Evolutionary conservation across 371 early-diverging fungal species (phyloP).

Genomic region (Haplosporangium sp.): DNA sequence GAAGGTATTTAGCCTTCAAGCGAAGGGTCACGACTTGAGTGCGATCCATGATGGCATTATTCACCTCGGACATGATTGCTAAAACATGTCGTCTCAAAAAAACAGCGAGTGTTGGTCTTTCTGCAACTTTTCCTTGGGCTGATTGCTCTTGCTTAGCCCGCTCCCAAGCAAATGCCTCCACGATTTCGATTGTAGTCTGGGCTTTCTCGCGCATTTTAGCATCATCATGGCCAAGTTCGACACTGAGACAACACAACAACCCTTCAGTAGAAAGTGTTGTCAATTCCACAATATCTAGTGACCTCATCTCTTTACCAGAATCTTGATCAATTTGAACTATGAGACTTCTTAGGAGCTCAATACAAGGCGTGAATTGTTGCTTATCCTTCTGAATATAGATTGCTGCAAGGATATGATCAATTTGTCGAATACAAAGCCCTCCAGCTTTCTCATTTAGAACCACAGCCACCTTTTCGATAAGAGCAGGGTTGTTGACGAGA

Average conservation of each 20-base stretch:
- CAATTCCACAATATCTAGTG: conserved; percentile 15
- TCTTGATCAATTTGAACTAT: conserved; percentile 16
- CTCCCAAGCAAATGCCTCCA: conserved; percentile 21
- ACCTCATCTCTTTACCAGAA: background rate
- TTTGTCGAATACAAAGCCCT: conserved; percentile 28
- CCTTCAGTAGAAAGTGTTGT: conserved; percentile 27
- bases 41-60: conserved; percentile 25
- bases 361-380: conserved; percentile 14
- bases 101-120: conserved; percentile 21
- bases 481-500: conserved; percentile 2
- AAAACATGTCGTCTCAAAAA: conserved; percentile 37
- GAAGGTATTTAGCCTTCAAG: conserved; percentile 27
- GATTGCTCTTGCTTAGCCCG: conserved; percentile 1
- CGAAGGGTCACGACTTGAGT: conserved; percentile 18
- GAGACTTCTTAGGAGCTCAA: conserved; percentile 26
- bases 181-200: conserved; percentile 17
- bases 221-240: conserved; percentile 41
- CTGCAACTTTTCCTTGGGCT: background rate
- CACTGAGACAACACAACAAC: conserved; percentile 21
- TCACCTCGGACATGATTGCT: conserved; percentile 43
- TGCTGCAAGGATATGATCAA: conserved; percentile 35
- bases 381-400: conserved; percentile 24
- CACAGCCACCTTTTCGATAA: conserved; percentile 31
- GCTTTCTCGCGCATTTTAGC: conserved; percentile 16
- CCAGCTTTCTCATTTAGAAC: conserved; percentile 10